Evolutionary conservation across 2,329 filamentous ascomycete species (phyloP).

Genomic region (Neopestalotiopsis sp.): DNA sequence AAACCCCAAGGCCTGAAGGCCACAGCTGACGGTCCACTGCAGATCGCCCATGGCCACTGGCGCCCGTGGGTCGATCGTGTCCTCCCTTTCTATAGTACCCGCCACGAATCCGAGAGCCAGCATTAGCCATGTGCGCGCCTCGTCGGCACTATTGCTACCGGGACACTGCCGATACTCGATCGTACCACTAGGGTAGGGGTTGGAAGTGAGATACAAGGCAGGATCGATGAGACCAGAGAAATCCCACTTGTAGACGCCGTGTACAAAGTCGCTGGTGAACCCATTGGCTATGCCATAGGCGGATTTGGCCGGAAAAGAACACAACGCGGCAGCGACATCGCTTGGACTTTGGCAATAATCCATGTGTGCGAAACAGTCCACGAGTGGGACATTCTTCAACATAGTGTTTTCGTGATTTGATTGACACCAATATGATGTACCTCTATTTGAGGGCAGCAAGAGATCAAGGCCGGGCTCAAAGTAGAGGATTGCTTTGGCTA

Average conservation of each 20-base stretch:
- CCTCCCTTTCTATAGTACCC: slow-evolving; percentile 95
- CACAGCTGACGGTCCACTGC: slow-evolving; percentile 9
- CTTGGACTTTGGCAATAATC: slow-evolving; percentile 25
- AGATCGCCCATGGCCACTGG: slow-evolving; percentile 11
- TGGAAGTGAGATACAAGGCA: slow-evolving; percentile 4
- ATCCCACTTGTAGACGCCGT: slow-evolving; percentile 47
- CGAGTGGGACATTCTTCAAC: slow-evolving; percentile 25
- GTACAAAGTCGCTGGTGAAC: slow-evolving; percentile 38
- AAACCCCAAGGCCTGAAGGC: slow-evolving; percentile 5
- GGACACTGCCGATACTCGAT: slow-evolving; percentile 44
- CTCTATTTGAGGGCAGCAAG: slow-evolving; percentile 31
- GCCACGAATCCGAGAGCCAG: slow-evolving; percentile 62
- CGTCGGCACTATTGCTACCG: slow-evolving; percentile 35
- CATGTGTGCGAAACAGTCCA: slow-evolving; percentile 30
- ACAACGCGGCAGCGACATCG: slow-evolving; percentile 36
- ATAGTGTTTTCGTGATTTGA: slow-evolving; percentile 37
- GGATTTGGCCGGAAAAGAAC: slow-evolving; percentile 35
- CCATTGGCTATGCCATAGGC: slow-evolving; percentile 37
- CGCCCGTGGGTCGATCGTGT: slow-evolving; percentile 62
- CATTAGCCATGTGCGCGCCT: slow-evolving; percentile 37
- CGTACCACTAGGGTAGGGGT: slow-evolving; percentile 30
- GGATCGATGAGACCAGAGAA: slow-evolving; percentile 34
- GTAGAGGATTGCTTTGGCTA: slow-evolving; percentile 39
- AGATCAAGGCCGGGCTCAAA: slow-evolving; percentile 41
- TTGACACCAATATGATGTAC: slow-evolving; percentile 40